phyloP scores from a whole-genome alignment of 257 asterid species.

The Solanum piurae region DNA sequence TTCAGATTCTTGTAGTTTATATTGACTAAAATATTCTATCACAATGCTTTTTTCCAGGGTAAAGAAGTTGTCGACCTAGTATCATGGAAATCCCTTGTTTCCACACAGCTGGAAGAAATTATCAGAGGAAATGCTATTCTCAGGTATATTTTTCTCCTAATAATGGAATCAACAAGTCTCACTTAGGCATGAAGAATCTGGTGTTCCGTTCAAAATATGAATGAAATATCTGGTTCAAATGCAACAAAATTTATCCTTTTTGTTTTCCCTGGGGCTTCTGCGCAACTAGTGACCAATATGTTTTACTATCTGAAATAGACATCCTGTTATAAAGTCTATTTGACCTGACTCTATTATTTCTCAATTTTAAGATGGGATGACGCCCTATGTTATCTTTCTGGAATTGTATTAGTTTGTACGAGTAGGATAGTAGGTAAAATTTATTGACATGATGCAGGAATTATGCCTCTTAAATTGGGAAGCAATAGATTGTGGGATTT shows the following conservation, averaged over 20 bases:
- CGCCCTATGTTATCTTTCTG: neutral
- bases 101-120: slow-evolving; percentile 53
- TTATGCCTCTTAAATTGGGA: neutral
- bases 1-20: neutral
- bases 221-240: neutral
- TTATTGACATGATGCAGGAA: neutral
- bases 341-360: neutral
- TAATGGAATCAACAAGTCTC: neutral
- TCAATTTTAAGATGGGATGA: neutral
- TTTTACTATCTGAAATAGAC: neutral
- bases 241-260: neutral
- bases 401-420: neutral
- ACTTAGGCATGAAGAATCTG: neutral
- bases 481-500: neutral
- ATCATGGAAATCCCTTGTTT: slow-evolving; percentile 75
- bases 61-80: slow-evolving; percentile 56
- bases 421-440: neutral
- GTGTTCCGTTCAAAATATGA: neutral
- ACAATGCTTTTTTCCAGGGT: slow-evolving; percentile 30
- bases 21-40: slow-evolving; percentile 1
- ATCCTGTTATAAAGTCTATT: neutral
- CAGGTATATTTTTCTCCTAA: slow-evolving; percentile 34
- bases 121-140: slow-evolving; percentile 52
- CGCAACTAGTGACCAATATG: neutral
- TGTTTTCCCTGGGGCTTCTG: neutral